Conservation (phyloP, 306 rosid species). For the Senna tora region DNA sequence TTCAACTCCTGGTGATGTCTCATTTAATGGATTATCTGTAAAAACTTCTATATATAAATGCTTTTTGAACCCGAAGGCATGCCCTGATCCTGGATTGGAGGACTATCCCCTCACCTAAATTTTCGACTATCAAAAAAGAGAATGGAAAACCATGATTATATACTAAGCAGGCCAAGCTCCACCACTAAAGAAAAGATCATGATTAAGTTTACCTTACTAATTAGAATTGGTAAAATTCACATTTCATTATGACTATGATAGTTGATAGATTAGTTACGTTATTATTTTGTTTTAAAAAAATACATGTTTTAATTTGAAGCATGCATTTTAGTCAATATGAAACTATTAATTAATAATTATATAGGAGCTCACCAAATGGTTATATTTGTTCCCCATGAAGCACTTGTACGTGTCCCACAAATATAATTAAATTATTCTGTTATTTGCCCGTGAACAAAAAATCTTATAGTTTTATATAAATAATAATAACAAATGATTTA, state of each 20-base stretch:
- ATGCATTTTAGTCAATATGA: background rate
- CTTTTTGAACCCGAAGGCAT: too few species aligned
- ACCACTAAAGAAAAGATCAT: background rate
- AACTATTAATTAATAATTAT: background rate
- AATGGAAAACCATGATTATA: background rate
- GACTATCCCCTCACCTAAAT: too few species aligned
- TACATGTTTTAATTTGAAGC: background rate
- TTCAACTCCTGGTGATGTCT: too few species aligned
- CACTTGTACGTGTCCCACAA: background rate
- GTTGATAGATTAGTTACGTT: too few species aligned
- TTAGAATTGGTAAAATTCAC: background rate
- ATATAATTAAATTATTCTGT: too few species aligned
- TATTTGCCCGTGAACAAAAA: too few species aligned
- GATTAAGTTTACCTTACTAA: background rate
- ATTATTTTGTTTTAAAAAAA: background rate
- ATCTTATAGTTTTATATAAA: background rate
- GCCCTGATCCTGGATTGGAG: too few species aligned
- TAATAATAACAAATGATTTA: background rate
- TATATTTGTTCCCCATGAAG: background rate
- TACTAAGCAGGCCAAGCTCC: background rate
- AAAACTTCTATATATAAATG: too few species aligned
- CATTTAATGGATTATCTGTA: too few species aligned
- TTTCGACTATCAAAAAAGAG: too few species aligned
- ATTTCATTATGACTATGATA: slow-evolving; percentile 6
- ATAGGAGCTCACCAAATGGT: background rate